Evolutionary conservation across 176 grass and related monocot species (phyloP).

Genomic region (Carex myosuroides): DNA sequence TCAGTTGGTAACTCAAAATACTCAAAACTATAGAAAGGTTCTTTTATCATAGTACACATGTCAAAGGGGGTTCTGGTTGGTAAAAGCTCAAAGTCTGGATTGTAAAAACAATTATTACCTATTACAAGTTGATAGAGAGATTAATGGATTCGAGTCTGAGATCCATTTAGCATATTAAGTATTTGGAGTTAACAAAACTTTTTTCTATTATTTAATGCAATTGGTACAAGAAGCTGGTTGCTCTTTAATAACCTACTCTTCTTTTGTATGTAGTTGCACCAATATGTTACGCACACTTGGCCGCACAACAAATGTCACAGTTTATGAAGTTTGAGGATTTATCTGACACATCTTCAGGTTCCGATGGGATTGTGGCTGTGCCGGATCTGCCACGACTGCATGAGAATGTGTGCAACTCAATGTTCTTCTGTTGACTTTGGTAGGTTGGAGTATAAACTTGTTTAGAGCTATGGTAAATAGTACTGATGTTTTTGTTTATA

Average conservation of each 20-base stretch:
- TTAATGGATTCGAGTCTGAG: neutral
- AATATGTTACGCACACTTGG: slow-evolving; percentile 46
- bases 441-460: neutral
- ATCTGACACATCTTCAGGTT: slow-evolving; percentile 32
- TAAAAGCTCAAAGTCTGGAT: neutral
- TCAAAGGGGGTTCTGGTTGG: neutral
- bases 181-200: neutral
- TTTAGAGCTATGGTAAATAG: neutral
- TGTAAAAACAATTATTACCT: neutral
- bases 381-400: slow-evolving; percentile 41
- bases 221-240: too few relatives aligned
- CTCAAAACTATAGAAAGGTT: neutral
- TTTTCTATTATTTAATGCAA: neutral
- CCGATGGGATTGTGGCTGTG: neutral
- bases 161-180: neutral
- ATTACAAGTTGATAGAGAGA: neutral
- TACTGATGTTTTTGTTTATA: neutral
- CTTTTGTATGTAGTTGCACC: slow-evolving; percentile 34
- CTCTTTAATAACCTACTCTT: neutral
- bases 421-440: slow-evolving; percentile 54
- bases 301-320: slow-evolving; percentile 40
- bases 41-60: neutral
- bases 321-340: slow-evolving; percentile 38
- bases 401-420: slow-evolving; percentile 18
- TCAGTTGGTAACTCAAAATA: slow-evolving; percentile 36